Evolutionary conservation across 1,284 basidiomycete species (phyloP), one percentile per base, ranked within the genome.

Genomic region (Amylostereum areolatum): DNA sequence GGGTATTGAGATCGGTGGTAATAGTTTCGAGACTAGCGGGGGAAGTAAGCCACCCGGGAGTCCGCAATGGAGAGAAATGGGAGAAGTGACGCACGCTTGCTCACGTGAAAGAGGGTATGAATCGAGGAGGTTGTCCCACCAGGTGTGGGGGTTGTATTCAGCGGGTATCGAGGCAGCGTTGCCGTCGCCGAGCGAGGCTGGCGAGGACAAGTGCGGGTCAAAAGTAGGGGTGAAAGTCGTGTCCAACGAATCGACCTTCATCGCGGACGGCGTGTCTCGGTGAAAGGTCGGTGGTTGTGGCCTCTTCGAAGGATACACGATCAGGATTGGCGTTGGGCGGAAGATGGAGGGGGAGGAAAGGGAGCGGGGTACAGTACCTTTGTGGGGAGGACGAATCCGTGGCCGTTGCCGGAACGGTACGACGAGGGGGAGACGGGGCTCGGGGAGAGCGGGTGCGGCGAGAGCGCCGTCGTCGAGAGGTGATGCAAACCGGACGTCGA

Each of bases 81-180:
- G 6, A 33, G 31, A 30, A 29, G 31, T 36, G 30, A 61, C 75
- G 52, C 56, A 75, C 76, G 75, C 70, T 60, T 72, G 68, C 50
- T 73, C 70, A 50, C 64, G 67, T 49, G 61, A 64, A 18, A 62
- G 46, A 31, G 69, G 63, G 60, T 83, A 83, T 10, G 68, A 68
- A 47, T 65, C 63, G 46, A 84, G 62, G 39, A 89, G 75, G 49
- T 66, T 68, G 53, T 81, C 77, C 84, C 85, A 88, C 81, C 83
- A 86, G 30, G 69, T 59, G 55, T 71, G 72, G 54, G 75, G 75
- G 42, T 68, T 66, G 55, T 72, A 70, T 49, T 76, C 73, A 44
- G 70, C 45, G 45, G 57, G 53, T 49, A 62, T 55, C 46, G 55
- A 49, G 10, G 48, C 49, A 31, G 55, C 50, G 32, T 34, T 33